Base-by-base conservation (phyloP, 768 basidiomycete species). In the Panaeolus papilionaceus region DNA sequence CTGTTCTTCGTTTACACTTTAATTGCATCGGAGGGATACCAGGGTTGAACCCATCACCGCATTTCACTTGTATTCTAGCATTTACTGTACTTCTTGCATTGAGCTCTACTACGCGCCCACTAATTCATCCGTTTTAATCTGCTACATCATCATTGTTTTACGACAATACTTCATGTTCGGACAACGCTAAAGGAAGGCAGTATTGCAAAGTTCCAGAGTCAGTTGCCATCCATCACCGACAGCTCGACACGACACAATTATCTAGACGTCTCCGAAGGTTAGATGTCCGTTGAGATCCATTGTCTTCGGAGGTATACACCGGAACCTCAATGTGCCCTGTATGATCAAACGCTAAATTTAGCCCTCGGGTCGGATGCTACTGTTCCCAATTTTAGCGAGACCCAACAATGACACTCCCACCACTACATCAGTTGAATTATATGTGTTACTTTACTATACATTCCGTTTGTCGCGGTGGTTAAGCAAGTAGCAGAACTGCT, bases 51-150 rank as follows among this genome's bases (percentile, higher is more conserved):
- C n/a, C 45, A 47, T 47, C n/a, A 6, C 20, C 26, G 4, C 39
- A 8, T 10, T 58, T 58, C 54, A 58, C 33, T 33, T 58, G 26
- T 58, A 58, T 58, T 28, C n/a, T 37, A 58, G 16, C 28, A 58
- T 61, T 44, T 37, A 33, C 12, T 58, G 10, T 16, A 58, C 54
- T 58, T 58, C 54, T 58, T 58, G 54, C 33, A 58, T 58, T 58
- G 4, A 58, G 33, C 54, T 28, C 14, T 58, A 58, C 54, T 5
- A 58, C 28, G 26, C 28, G 33, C 10, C 33, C 33, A 58, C 28
- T 58, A 58, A 58, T 58, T 33, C 33, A 49, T 23, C 47, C 20
- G 33, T 33, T 33, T 33, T 33, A 33, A 45, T 8, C n/a, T 45
- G 16, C 0, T 45, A 45, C 45, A 7, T 7, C n/a, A 23, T 18